A percentile compares a stretch with the other conserved stretches of the same genome.
Conservation (phyloP, 305 asterid genomes). For the Nicotiana rustica region DNA sequence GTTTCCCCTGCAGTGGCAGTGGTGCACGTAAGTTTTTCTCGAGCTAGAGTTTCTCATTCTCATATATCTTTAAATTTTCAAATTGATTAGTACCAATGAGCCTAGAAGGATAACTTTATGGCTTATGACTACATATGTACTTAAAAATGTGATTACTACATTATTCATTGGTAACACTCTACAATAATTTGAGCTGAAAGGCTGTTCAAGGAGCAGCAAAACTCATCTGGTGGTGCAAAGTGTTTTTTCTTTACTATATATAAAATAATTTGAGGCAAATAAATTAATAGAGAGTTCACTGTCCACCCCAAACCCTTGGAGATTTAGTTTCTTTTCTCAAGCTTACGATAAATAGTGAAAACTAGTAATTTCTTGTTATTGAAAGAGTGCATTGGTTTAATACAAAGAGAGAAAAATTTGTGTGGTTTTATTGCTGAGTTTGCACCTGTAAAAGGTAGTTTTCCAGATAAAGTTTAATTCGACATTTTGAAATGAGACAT, state of each 20-base stretch:
- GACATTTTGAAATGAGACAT: not conserved
- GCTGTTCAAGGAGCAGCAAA: not conserved
- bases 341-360: too few relatives aligned
- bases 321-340: not conserved
- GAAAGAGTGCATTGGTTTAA: not conserved
- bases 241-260: not conserved
- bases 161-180: too few relatives aligned
- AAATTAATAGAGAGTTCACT: not conserved
- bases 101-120: not conserved
- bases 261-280: not conserved
- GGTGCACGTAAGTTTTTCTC: conserved; percentile 80
- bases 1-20: conserved; percentile 90
- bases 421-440: not conserved
- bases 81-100: not conserved
- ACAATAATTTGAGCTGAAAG: conserved; percentile 1
- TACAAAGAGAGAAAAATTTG: not conserved
- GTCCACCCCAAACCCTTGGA: not conserved
- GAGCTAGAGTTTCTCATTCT: not conserved
- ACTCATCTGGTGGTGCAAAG: not conserved
- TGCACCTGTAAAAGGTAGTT: not conserved
- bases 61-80: not conserved
- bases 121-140: not conserved
- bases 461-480: not conserved
- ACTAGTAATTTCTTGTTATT: conserved; percentile 16
- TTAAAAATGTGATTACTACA: not conserved